These are phyloP conservation scores for Alternaria angustiovoidea DNA, from an alignment of 2,329 filamentous ascomycete genomes.

Conservation along the genomic window DNA sequence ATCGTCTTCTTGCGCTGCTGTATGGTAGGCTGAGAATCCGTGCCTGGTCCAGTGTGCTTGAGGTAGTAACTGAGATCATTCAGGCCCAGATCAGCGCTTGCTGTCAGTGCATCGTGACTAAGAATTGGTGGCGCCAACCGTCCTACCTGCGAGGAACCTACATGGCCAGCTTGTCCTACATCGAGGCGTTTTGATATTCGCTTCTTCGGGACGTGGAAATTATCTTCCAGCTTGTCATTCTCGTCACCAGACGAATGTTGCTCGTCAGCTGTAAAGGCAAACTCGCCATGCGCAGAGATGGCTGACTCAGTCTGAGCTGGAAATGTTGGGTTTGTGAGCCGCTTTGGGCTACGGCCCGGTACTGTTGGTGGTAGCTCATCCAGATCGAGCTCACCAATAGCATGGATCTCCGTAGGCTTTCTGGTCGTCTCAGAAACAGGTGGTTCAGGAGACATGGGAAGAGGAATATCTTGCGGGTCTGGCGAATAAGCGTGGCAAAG, in stretches of 20 bases:
- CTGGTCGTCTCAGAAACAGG: constrained; percentile 6
- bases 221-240: constrained; percentile 14
- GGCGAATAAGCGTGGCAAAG: constrained; percentile 20
- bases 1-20: constrained; percentile 29
- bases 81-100: constrained; percentile 33
- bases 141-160: constrained; percentile 31
- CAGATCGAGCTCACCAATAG: constrained; percentile 25
- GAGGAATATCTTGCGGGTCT: constrained; percentile 20
- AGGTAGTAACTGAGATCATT: constrained; percentile 44
- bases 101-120: constrained; percentile 41
- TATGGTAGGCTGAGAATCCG: constrained; percentile 14
- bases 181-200: constrained; percentile 9
- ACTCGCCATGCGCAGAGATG: constrained; percentile 31
- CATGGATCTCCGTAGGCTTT: constrained; percentile 24
- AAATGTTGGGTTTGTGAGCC: constrained; percentile 29
- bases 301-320: constrained; percentile 20
- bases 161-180: constrained; percentile 25
- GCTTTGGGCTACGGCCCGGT: constrained; percentile 36
- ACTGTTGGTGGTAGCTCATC: constrained; percentile 30
- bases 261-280: constrained; percentile 32
- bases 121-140: constrained; percentile 46
- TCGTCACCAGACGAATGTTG: constrained; percentile 35
- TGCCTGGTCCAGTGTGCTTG: constrained; percentile 40
- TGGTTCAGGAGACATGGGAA: constrained; percentile 20
- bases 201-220: constrained; percentile 21